Evolutionary conservation across 129 eudicot species (phyloP).

Genomic region (Tagetes patula): DNA sequence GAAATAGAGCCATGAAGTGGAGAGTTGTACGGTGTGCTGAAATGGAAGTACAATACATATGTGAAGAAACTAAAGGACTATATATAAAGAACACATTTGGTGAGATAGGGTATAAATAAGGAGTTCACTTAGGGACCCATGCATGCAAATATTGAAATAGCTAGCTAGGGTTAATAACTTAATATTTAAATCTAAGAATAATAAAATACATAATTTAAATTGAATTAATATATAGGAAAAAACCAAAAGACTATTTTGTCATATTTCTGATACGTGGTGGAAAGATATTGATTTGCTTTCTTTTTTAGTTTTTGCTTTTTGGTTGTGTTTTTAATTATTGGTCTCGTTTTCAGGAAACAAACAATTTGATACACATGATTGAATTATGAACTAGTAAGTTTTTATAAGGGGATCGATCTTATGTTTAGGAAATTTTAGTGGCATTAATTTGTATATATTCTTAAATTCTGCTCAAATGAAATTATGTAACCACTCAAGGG

Average conservation of each 20-base stretch:
- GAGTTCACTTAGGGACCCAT: constrained; percentile 40
- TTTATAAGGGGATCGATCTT: no score
- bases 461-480: no score
- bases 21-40: constrained; percentile 12
- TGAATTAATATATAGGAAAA: background rate
- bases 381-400: no score
- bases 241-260: constrained; percentile 26
- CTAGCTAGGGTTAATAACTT: constrained; percentile 9
- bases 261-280: constrained; percentile 27
- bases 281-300: constrained; percentile 22
- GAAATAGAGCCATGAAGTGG: constrained; percentile 20
- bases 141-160: constrained; percentile 13
- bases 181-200: background rate
- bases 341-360: constrained; percentile 20
- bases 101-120: constrained; percentile 50
- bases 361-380: background rate
- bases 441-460: no score
- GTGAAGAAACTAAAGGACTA: background rate
- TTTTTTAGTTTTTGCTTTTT: background rate
- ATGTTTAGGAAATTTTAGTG: no score
- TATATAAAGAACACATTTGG: constrained; percentile 23
- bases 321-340: constrained; percentile 6
- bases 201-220: background rate
- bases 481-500: no score
- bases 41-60: background rate